These are phyloP conservation scores for Salix udensis DNA, from an alignment of 345 rosid genomes.

Conservation along the genomic window DNA sequence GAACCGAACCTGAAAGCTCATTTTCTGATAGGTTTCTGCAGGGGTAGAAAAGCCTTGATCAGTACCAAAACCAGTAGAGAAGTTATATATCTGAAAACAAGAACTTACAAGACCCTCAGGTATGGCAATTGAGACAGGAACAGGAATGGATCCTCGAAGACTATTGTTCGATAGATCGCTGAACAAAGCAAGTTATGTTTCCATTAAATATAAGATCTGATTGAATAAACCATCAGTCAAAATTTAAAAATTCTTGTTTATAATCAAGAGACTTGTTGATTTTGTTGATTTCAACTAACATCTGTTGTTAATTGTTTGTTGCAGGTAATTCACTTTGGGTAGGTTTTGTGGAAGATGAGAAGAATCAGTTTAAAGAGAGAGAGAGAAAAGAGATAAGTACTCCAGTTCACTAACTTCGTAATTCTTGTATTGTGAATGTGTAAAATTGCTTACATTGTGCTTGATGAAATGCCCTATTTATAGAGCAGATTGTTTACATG, in stretches of 20 bases:
- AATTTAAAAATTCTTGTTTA: background rate
- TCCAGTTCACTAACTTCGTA: no score
- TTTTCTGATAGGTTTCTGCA: conserved; percentile 43
- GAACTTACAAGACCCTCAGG: conserved; percentile 48
- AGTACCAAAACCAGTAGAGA: background rate
- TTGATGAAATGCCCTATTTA: no score
- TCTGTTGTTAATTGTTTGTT: no score
- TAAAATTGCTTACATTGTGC: no score
- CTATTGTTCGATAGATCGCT: conserved; percentile 61
- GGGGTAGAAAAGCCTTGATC: background rate
- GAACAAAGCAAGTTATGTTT: background rate
- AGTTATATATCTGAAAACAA: background rate
- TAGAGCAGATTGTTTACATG: no score
- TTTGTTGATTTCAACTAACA: no score
- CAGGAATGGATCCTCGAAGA: conserved; percentile 48
- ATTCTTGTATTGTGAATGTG: no score
- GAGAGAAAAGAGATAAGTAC: no score
- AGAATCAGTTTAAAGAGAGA: no score
- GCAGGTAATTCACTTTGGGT: no score
- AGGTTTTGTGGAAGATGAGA: no score
- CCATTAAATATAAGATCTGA: background rate
- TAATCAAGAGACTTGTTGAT: background rate
- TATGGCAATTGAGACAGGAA: conserved; percentile 29
- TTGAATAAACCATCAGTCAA: no score
- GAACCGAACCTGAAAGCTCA: conserved; percentile 40